A percentile compares a stretch with the other conserved stretches of the same genome.
Conservation (phyloP, 2,329 filamentous ascomycete species). For the Fusarium siculi region DNA sequence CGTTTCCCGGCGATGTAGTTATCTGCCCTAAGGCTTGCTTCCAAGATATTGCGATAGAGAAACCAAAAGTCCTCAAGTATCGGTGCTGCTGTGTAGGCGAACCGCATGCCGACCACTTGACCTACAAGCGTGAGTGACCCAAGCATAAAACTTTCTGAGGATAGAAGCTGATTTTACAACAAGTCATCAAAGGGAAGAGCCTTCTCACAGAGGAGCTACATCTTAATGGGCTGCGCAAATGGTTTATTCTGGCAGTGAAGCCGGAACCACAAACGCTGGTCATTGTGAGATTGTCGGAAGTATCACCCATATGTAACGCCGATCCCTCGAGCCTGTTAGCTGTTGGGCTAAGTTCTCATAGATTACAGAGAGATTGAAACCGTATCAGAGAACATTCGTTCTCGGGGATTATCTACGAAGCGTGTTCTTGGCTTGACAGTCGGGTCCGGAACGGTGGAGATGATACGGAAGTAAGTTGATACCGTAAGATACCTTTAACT, state of each 20-base stretch:
- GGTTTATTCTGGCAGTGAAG: neutral
- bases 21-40: neutral
- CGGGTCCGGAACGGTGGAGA: accelerated
- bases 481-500: accelerated
- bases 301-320: neutral
- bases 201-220: accelerated
- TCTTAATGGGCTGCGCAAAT: accelerated
- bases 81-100: neutral
- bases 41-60: accelerated
- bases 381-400: accelerated
- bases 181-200: accelerated
- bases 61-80: accelerated
- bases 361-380: accelerated
- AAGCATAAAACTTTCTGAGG: accelerated
- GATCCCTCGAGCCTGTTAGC: too few species aligned
- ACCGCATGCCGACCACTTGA: accelerated
- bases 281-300: neutral
- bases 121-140: accelerated
- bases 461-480: neutral
- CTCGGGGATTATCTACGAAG: accelerated
- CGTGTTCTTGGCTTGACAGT: accelerated
- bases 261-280: accelerated
- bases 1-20: accelerated
- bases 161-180: accelerated
- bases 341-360: accelerated